Evolutionary conservation across 106 monocot genomes (phyloP).

Genomic region (Allium sativum): DNA sequence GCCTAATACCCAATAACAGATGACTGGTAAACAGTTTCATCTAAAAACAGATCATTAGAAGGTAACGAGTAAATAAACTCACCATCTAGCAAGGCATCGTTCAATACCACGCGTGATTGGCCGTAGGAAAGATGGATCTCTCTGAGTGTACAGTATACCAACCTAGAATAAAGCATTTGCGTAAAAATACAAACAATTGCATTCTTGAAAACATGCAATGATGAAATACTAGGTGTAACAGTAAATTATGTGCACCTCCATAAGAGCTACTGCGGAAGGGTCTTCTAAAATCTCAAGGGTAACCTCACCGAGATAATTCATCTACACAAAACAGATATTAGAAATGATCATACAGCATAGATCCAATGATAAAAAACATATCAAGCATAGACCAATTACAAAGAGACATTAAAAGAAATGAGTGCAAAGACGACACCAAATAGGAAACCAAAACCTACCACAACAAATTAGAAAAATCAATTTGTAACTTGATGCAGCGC

Average conservation of each 20-base stretch:
- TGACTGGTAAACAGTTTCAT: neutral
- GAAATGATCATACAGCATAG: neutral
- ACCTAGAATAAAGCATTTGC: constrained; percentile 35
- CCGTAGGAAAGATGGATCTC: constrained; percentile 88
- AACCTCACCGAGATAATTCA: constrained; percentile 79
- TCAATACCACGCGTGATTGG: constrained; percentile 72
- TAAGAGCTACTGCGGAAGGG: constrained; percentile 59
- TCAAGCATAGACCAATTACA: too few relatives aligned
- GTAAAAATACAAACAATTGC: neutral
- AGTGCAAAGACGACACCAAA: neutral
- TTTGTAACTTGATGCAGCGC: too few relatives aligned
- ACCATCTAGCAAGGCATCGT: constrained; percentile 89
- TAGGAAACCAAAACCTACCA: neutral
- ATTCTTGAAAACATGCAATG: neutral
- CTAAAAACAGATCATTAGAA: neutral
- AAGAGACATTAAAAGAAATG: too few relatives aligned
- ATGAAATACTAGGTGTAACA: neutral
- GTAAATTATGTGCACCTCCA: constrained; percentile 49
- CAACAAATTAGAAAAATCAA: neutral
- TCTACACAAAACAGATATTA: constrained; percentile 20
- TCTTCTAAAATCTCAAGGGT: constrained; percentile 85
- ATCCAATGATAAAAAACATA: too few relatives aligned
- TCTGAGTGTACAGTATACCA: constrained; percentile 76
- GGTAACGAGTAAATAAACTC: constrained; percentile 12
- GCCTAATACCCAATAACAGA: constrained; percentile 28